phyloP scores from a whole-genome alignment of 2,329 filamentous ascomycete species.

The Fusarium sp. region DNA sequence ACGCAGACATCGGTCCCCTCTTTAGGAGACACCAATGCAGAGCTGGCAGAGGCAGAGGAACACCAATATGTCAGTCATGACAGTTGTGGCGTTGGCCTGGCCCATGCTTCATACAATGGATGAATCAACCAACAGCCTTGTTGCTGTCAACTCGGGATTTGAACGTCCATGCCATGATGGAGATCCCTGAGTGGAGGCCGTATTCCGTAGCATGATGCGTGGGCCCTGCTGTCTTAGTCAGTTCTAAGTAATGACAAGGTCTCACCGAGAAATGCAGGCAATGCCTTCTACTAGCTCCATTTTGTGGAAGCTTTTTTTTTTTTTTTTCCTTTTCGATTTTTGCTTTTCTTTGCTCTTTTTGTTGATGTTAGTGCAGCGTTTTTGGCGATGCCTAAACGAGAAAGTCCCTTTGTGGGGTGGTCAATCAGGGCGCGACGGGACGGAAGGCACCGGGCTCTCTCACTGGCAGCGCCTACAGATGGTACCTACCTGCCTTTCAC shows the following conservation, averaged over 20 bases:
- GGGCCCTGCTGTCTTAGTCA: constrained; percentile 39
- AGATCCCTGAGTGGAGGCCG: constrained; percentile 22
- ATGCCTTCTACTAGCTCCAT: constrained; percentile 11
- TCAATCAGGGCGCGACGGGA: neutral
- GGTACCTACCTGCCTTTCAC: constrained; percentile 6
- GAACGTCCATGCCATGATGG: constrained; percentile 14
- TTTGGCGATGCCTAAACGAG: constrained; percentile 27
- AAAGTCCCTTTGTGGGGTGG: constrained; percentile 32
- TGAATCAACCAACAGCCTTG: constrained; percentile 23
- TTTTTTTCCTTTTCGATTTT: neutral
- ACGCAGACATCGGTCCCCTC: constrained; percentile 21
- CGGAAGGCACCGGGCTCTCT: neutral
- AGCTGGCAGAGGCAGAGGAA: constrained; percentile 13
- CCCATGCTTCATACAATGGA: constrained; percentile 14
- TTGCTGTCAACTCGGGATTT: constrained; percentile 14
- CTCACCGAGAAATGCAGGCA: constrained; percentile 29
- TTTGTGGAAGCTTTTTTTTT: constrained; percentile 22
- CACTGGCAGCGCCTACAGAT: constrained; percentile 12
- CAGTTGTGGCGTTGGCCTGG: constrained; percentile 44
- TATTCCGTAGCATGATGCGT: constrained; percentile 30
- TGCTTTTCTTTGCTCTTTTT: constrained; percentile 9
- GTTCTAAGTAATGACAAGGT: constrained; percentile 27
- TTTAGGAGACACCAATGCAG: constrained; percentile 17
- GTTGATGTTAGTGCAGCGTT: constrained; percentile 5
- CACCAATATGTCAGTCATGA: constrained; percentile 23